Evolutionary conservation across 345 rosid species (phyloP), one percentile per base, ranked within the genome.

Genomic region (Mangifera indica): DNA sequence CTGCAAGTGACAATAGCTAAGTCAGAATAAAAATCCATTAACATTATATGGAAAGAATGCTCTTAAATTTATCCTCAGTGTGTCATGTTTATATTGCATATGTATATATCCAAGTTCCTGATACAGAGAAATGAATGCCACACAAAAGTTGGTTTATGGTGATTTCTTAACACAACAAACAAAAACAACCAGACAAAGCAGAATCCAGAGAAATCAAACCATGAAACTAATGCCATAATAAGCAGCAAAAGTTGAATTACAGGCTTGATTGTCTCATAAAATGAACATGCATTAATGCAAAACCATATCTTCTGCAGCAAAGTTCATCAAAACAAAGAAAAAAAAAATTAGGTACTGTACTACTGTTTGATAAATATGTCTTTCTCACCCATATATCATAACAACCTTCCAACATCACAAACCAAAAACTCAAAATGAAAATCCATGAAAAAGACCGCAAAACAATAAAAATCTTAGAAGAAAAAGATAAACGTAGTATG

Each of bases 1-100:
- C 86, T 83, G 14, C 44, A 26, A 62, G 24, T 9, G 61, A 62
- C 7, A 15, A 29, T 29, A 29, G 3, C 32, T 29, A 29, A 29
- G 3, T 29, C 32, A 29, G 32, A 29, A 29, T 29, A 29, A 29
- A 29, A 29, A 29, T 1, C 32, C 32, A 29, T 29, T 29, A 29
- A 29, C 32, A 29, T 29, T 29, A 29, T 29, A 29, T 29, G 32
- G 32, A 29, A 29, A 29, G 32, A 29, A 29, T 29, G 32, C 32
- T 29, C 3, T 3, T 29, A 29, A 29, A 29, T 29, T 29, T 29
- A 29, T 29, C 32, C 3, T 29, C 44, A 68, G 53, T 49, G 14
- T 29, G 32, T 29, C 32, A 29, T 29, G 32, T 29, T 29, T 29
- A 29, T 29, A 29, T 29, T 29, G 32, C 32, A 29, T 29, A 29